Evolutionary conservation across 345 rosid genomes (phyloP), one percentile per base, ranked within the genome.

Genomic region (Salix arbutifolia): DNA sequence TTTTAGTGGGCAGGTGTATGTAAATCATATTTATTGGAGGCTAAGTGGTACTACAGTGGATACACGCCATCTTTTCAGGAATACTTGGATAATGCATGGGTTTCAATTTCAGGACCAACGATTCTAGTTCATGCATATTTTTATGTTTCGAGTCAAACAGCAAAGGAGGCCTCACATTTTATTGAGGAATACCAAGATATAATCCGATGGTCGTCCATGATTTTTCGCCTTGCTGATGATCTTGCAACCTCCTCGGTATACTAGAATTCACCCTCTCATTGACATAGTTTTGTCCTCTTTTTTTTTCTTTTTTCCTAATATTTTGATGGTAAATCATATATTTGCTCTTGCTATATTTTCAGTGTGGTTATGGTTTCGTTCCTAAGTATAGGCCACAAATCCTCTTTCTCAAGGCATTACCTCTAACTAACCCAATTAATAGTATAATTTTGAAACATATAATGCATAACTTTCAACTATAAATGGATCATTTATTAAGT

Each of bases 41-140:
- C 91, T 0, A 71, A 80, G 64, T 88, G 93, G 93, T 78, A 71
- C 65, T 14, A 73, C 19, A 75, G 25, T 23, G 84, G 84, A 56
- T 65, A 79, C 25, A 86, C 56, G 7, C 91, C 93, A 26, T 75
- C 62, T 5, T 21, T 85, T 0, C 18, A 77, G 73, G 90, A 86
- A 52, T 90, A 87, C 73, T 70, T 87, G 46, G 80, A 86, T 25
- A 85, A 82, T 70, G 86, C 77, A 7, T 80, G 82, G 84, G 18
- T 81, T 60, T 86, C 93, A 12, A 48, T 79, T 18, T n/a, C 81
- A 1, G 86, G 30, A n/a, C 80, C 87, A 2, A 21, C 81, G 0
- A 42, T 76, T 9, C 46, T 84, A n/a, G 53, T 73, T 13, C 87
- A 88, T 46, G 71, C 76, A 21, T 78, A 78, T 33, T 66, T 72